A percentile compares a stretch with the other conserved stretches of the same genome.
Conservation (phyloP, 1,284 basidiomycete species). For the Fomitopsis betulina region DNA sequence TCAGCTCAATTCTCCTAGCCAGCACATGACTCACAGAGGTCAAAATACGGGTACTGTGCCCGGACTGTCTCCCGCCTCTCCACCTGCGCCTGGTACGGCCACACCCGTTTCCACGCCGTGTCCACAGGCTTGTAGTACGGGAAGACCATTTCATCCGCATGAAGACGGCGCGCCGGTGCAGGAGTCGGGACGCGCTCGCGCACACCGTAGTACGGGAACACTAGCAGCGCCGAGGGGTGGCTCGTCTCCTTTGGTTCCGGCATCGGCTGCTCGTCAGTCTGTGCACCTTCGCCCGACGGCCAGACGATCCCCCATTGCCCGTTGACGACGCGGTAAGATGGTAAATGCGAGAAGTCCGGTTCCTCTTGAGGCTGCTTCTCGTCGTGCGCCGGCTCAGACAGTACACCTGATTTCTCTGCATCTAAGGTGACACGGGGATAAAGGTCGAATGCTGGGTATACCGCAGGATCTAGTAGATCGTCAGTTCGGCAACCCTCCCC, state of each 20-base stretch:
- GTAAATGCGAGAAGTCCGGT: too few relatives aligned
- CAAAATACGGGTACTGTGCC: slow-evolving; percentile 23
- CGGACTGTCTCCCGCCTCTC: neutral
- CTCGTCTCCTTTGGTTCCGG: neutral
- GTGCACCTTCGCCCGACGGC: neutral
- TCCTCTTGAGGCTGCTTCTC: too few relatives aligned
- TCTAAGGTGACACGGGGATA: slow-evolving; percentile 13
- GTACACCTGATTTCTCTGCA: neutral
- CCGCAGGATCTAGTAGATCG: slow-evolving; percentile 29
- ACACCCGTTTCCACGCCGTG: slow-evolving; percentile 12
- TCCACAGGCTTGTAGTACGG: slow-evolving; percentile 20
- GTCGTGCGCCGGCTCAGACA: too few relatives aligned
- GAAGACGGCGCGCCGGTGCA: neutral
- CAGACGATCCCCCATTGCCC: slow-evolving; percentile 5
- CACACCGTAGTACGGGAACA: slow-evolving; percentile 4
- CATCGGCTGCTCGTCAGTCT: neutral
- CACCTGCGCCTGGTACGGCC: slow-evolving; percentile 9
- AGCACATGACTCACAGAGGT: slow-evolving; percentile 23
- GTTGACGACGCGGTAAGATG: neutral
- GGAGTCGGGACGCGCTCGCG: neutral
- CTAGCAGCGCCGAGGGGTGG: neutral
- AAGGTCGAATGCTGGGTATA: slow-evolving; percentile 32
- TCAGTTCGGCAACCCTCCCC: slow-evolving; percentile 25
- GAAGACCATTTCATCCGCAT: slow-evolving; percentile 11
- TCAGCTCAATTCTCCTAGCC: slow-evolving; percentile 23